Percentiles rank a stretch among this genome's conserved stretches.
Conservation (phyloP, 106 monocot species). For the Platanthera guangdongensis region DNA sequence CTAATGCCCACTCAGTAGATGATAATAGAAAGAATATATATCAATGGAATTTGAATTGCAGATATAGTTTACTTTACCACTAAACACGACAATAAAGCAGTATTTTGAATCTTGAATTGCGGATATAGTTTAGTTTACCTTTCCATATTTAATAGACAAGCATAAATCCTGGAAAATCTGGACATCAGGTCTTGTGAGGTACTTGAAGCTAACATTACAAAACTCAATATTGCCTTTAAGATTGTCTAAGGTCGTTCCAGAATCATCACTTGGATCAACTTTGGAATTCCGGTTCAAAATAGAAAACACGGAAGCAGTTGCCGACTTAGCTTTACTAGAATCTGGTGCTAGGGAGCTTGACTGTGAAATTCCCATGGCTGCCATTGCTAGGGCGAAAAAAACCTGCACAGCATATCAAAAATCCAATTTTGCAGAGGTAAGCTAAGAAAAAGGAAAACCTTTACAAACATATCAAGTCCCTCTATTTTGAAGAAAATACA, state of each 20-base stretch:
- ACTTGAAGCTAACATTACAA: conserved; percentile 27
- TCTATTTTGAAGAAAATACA: too few relatives aligned
- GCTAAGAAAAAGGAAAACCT: too few relatives aligned
- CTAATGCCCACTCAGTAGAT: too few relatives aligned
- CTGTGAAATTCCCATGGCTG: conserved; percentile 27
- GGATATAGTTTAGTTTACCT: conserved; percentile 14
- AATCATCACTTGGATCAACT: conserved; percentile 23
- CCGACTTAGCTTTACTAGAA: conserved; percentile 25
- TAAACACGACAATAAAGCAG: too few relatives aligned
- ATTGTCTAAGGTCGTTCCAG: conserved; percentile 16
- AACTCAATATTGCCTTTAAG: conserved; percentile 30
- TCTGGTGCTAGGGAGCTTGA: conserved; percentile 27
- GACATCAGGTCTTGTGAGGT: conserved; percentile 29
- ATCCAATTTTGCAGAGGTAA: too few relatives aligned
- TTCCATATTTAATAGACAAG: conserved; percentile 23
- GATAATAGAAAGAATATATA: too few relatives aligned
- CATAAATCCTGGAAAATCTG: conserved; percentile 28
- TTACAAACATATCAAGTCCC: too few relatives aligned
- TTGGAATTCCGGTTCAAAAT: conserved; percentile 26
- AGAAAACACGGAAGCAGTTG: conserved; percentile 30
- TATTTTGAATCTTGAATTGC: background rate
- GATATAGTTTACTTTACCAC: too few relatives aligned
- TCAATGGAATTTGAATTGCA: too few relatives aligned
- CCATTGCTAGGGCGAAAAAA: conserved; percentile 24
- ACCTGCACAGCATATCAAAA: conserved; percentile 14